phyloP scores from a whole-genome alignment of 2,329 filamentous ascomycete genomes.

The Zopfia rhizophila region DNA sequence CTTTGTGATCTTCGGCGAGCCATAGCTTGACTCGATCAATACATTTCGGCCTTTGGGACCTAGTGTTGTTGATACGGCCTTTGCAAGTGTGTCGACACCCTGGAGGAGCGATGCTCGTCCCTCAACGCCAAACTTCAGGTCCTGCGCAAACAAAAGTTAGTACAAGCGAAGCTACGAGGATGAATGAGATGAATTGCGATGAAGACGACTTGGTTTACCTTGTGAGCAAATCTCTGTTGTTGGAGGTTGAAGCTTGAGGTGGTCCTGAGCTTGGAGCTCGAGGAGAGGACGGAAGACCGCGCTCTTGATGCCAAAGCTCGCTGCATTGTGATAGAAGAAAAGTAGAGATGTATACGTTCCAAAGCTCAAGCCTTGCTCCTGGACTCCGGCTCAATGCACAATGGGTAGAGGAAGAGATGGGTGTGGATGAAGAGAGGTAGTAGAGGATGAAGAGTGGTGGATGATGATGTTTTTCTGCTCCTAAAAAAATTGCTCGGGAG shows the following conservation, averaged over 20 bases:
- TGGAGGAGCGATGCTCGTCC: slow-evolving; percentile 86
- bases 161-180: slow-evolving; percentile 22
- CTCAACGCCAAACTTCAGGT: slow-evolving; percentile 98
- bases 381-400: slow-evolving; percentile 49
- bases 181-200: slow-evolving; percentile 4
- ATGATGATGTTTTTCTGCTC: slow-evolving; percentile 11
- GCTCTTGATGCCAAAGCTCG: slow-evolving; percentile 86
- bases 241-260: slow-evolving; percentile 74
- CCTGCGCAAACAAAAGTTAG: slow-evolving; percentile 65
- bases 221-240: slow-evolving; percentile 96
- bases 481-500: slow-evolving; percentile 13
- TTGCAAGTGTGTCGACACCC: slow-evolving; percentile 96
- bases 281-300: slow-evolving; percentile 81
- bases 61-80: slow-evolving; percentile 93
- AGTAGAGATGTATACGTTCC: slow-evolving; percentile 28
- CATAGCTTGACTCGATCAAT: slow-evolving; percentile 97
- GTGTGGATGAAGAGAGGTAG: slow-evolving; percentile 25
- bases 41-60: slow-evolving; percentile 99
- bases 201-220: slow-evolving; percentile 74
- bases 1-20: slow-evolving; percentile 99
- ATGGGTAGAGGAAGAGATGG: slow-evolving; percentile 34
- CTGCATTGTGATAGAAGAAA: slow-evolving; percentile 76
- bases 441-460: slow-evolving; percentile 27
- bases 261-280: slow-evolving; percentile 62
- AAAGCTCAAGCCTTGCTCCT: slow-evolving; percentile 45